A percentile compares a stretch with the other conserved stretches of the same genome.
Evolutionary conservation across 2,329 filamentous ascomycete genomes (phyloP).

Genomic region (Colletotrichum incanum): DNA sequence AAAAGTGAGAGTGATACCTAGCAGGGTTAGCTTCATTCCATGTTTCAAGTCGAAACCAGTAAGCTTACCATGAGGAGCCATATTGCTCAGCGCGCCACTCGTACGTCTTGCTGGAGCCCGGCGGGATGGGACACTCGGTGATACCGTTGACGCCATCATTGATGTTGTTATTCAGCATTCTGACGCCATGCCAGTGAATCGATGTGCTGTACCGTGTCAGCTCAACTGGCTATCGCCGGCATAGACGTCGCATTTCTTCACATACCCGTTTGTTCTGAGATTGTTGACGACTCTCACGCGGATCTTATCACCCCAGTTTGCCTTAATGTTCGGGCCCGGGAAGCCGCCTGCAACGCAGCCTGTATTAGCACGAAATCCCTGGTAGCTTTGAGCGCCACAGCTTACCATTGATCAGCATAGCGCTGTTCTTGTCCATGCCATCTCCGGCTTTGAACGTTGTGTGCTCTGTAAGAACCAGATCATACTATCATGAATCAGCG

Average conservation of each 20-base stretch:
- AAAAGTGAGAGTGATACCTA: slow-evolving; percentile 67
- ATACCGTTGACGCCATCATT: slow-evolving; percentile 63
- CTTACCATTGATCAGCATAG: slow-evolving; percentile 47
- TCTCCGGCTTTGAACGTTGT: slow-evolving; percentile 41
- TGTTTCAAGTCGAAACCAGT: neutral
- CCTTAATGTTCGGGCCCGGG: slow-evolving; percentile 67
- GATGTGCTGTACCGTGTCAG: slow-evolving; percentile 52
- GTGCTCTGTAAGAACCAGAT: slow-evolving; percentile 42
- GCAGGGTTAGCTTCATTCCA: slow-evolving; percentile 34
- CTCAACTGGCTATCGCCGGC: neutral
- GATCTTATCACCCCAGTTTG: slow-evolving; percentile 66
- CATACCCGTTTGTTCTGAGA: slow-evolving; percentile 63
- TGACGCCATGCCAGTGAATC: slow-evolving; percentile 67
- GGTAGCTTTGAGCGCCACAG: no score
- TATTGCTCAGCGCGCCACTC: slow-evolving; percentile 57
- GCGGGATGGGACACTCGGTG: slow-evolving; percentile 59
- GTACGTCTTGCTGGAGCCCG: slow-evolving; percentile 54
- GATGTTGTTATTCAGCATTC: slow-evolving; percentile 60
- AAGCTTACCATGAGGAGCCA: slow-evolving; percentile 50
- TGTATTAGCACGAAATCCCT: neutral
- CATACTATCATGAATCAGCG: slow-evolving; percentile 37
- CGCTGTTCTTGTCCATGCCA: slow-evolving; percentile 44
- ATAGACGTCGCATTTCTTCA: neutral
- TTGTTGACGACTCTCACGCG: slow-evolving; percentile 77
- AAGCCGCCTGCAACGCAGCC: slow-evolving; percentile 34